Percentiles rank a stretch among this genome's conserved stretches.
Evolutionary conservation across 257 asterid genomes (phyloP).

Genomic region (Coffea canephora): DNA sequence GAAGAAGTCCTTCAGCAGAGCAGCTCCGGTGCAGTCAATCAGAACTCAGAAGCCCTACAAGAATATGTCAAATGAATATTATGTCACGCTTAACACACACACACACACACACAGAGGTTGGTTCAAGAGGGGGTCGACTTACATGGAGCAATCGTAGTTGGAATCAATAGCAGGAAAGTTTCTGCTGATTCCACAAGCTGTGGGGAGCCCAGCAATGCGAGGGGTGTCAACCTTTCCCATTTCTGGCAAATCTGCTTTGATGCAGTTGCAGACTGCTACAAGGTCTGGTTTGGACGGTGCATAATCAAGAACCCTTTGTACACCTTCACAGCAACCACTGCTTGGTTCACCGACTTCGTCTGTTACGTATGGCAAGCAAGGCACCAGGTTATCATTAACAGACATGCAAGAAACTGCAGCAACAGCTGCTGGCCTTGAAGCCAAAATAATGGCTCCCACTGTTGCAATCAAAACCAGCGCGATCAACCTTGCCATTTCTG

Average conservation of each 20-base stretch:
- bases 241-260: background rate
- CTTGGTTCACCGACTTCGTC: background rate
- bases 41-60: background rate
- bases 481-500: background rate
- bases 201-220: background rate
- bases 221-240: background rate
- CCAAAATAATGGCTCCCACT: background rate
- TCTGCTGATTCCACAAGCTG: background rate
- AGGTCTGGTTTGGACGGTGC: background rate
- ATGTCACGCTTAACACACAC: too few species aligned
- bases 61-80: too few species aligned
- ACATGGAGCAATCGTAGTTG: slow-evolving; percentile 2
- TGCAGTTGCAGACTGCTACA: background rate
- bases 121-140: background rate
- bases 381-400: background rate
- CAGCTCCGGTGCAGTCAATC: background rate
- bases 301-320: background rate
- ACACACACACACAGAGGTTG: too few species aligned
- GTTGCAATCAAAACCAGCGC: background rate
- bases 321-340: background rate
- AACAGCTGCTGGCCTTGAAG: background rate
- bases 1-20: background rate
- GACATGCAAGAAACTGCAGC: background rate
- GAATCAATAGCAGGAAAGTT: background rate
- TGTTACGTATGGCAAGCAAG: background rate